phyloP scores from a whole-genome alignment of 352 stramenopile species.

The Aphanomyces cochlioides region DNA sequence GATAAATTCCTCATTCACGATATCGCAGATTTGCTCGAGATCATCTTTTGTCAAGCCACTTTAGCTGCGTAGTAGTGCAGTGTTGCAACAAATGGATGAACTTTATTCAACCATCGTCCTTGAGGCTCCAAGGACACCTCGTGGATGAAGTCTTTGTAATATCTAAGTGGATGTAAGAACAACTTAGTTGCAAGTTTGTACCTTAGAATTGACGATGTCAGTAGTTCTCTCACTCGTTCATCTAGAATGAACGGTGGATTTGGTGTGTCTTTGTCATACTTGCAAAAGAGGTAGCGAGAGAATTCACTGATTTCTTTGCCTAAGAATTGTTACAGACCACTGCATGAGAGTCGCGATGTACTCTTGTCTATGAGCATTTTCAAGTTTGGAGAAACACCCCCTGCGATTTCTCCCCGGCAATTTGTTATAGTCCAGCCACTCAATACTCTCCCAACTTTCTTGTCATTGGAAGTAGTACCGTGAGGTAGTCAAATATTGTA shows the following conservation, averaged over 20 bases:
- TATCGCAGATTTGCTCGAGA: background rate
- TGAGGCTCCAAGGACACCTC: background rate
- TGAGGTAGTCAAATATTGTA: background rate
- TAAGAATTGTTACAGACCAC: background rate
- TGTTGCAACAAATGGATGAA: background rate
- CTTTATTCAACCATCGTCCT: background rate
- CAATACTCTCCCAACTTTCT: background rate
- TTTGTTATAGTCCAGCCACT: background rate
- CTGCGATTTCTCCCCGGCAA: background rate
- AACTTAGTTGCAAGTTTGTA: background rate
- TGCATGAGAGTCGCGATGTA: background rate
- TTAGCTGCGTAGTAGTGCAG: background rate
- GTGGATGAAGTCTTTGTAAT: background rate
- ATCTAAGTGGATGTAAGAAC: background rate
- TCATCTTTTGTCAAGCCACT: background rate
- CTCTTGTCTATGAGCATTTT: background rate
- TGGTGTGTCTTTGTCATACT: background rate
- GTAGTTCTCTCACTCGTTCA: background rate
- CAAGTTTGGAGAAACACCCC: background rate
- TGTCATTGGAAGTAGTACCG: background rate
- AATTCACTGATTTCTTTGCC: background rate
- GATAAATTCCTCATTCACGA: background rate
- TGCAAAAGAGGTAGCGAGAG: background rate
- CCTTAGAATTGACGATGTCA: background rate
- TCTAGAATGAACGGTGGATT: background rate